Base-by-base conservation (phyloP, 2,329 filamentous ascomycete species). In the Fusarium cicatricum region DNA sequence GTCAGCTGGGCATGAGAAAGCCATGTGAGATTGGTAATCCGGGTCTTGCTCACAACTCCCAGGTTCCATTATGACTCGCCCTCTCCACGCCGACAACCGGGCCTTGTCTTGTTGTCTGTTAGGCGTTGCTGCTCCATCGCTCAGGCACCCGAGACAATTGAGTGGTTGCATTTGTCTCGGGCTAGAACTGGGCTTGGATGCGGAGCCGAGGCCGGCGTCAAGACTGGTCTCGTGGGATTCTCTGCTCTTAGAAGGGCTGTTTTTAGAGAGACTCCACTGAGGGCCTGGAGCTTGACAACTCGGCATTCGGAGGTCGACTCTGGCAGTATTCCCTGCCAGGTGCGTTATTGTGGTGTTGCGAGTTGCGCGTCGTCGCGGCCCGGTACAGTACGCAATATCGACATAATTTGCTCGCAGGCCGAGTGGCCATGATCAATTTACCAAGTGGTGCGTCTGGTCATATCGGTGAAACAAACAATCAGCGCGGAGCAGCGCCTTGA, bases 391-490 rank as follows among this genome's bases (percentile, higher is more conserved):
- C 21, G 21, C 21, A 21, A 21, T 21, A 21, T 21, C 21, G 21
- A 21, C 21, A 21, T 4, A 21, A 21, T n/a, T 55, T 31, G 31
- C 11, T 26, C 40, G 29, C 38, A 19, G 33, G 40, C 46, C 43
- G 45, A n/a, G n/a, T n/a, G n/a, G n/a, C n/a, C n/a, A 42, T 56
- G 56, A 40, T 44, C 17, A 33, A 21, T 21, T 36, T 43, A 23
- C 43, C 51, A 39, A 42, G 50, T 43, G 26, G 16, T 36, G 37
- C 43, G 44, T 50, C 44, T 23, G 31, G n/a, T 15, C 26, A 47
- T 55, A 21, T 44, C 3, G 17, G 57, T 62, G 60, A 63, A 60
- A 57, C 59, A 39, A 46, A 34, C 31, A 14, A 41, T 43, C 31
- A 41, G 16, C 46, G 59, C 55, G 43, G 51, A 11, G 43, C 45